Percentiles rank a stretch among this genome's conserved stretches.
These are phyloP conservation scores for Sclerotinia trifoliorum DNA, from an alignment of 2,329 filamentous ascomycete genomes.

Conservation along the genomic window DNA sequence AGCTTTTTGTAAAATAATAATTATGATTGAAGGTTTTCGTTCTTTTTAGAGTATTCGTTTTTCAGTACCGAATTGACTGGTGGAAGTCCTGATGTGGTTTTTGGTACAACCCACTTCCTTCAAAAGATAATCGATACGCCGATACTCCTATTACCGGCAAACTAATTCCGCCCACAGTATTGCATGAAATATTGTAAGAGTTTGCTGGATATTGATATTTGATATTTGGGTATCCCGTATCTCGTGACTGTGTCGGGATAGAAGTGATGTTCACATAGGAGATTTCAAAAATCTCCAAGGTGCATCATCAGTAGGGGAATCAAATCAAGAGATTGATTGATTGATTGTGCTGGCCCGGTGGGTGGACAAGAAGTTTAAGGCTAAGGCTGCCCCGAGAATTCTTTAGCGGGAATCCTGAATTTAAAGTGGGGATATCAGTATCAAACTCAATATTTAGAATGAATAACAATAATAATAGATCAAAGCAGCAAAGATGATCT, in stretches of 20 bases:
- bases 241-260: neutral
- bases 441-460: neutral
- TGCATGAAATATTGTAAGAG: neutral
- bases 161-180: neutral
- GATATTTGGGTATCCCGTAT: neutral
- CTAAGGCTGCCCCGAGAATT: conserved; percentile 12
- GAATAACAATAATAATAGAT: neutral
- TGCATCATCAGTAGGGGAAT: conserved; percentile 9
- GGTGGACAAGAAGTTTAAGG: conserved; percentile 12
- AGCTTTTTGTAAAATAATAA: conserved; percentile 25
- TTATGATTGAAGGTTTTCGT: conserved; percentile 1
- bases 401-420: conserved; percentile 13
- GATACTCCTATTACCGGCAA: conserved; percentile 20
- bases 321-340: conserved; percentile 16
- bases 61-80: conserved; percentile 11
- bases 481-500: neutral
- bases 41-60: conserved; percentile 12
- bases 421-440: neutral
- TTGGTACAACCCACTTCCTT: conserved; percentile 23
- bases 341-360: conserved; percentile 1
- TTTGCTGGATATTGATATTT: neutral
- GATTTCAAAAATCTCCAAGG: conserved; percentile 13
- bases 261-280: conserved; percentile 11
- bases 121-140: conserved; percentile 20
- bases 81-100: conserved; percentile 18